Evolutionary conservation across 179 eudicot species (phyloP).

Genomic region (Kewa caespitosa): DNA sequence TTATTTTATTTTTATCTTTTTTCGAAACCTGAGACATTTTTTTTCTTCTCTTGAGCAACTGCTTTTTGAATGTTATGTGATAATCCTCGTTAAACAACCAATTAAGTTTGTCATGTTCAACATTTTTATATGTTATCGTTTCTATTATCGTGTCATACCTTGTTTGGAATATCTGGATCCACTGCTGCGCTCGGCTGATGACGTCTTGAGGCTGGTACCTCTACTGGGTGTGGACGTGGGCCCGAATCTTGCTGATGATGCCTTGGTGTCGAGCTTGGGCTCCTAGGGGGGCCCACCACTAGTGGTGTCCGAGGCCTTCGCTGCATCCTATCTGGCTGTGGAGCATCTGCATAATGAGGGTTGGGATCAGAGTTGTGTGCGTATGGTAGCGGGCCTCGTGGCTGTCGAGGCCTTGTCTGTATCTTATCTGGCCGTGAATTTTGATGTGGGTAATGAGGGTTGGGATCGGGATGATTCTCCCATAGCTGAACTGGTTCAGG

Average conservation of each 20-base stretch:
- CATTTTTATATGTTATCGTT: too few relatives aligned
- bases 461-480: slow-evolving; percentile 26
- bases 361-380: slow-evolving; percentile 13
- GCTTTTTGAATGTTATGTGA: too few relatives aligned
- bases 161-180: too few relatives aligned
- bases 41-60: too few relatives aligned
- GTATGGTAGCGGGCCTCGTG: too few relatives aligned
- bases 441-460: slow-evolving; percentile 20
- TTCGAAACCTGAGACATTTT: too few relatives aligned
- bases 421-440: slow-evolving; percentile 25
- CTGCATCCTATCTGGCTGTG: too few relatives aligned
- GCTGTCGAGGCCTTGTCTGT: slow-evolving; percentile 22
- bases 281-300: background rate
- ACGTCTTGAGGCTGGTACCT: background rate
- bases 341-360: slow-evolving; percentile 17
- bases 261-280: slow-evolving; percentile 19
- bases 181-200: too few relatives aligned
- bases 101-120: too few relatives aligned
- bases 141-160: too few relatives aligned
- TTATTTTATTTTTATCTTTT: too few relatives aligned
- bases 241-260: background rate
- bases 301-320: slow-evolving; percentile 17
- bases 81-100: too few relatives aligned
- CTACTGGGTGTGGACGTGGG: background rate
- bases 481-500: slow-evolving; percentile 31